Conservation (phyloP, 805 yeast genomes). For the Saturnispora mendoncae region DNA sequence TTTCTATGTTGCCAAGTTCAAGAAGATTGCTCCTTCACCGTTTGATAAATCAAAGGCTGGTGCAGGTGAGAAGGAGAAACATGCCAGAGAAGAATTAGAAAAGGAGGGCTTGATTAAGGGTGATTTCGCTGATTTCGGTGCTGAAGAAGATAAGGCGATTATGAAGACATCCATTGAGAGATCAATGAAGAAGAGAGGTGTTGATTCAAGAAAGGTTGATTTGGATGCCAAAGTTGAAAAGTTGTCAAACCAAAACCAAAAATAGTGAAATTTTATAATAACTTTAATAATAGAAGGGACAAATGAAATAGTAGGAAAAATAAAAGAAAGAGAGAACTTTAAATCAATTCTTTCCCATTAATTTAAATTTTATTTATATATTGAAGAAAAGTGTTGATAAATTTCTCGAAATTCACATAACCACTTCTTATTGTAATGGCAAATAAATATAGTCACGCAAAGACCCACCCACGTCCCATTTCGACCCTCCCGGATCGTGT, state of each 20-base stretch:
- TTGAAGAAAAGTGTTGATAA: background rate
- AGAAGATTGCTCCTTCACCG: constrained; percentile 80
- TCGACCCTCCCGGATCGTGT: constrained; percentile 1
- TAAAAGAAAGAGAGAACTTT: too few relatives aligned
- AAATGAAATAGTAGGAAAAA: background rate
- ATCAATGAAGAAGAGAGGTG: constrained; percentile 59
- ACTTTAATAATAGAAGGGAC: background rate
- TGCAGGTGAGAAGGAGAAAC: constrained; percentile 73
- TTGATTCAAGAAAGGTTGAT: constrained; percentile 46
- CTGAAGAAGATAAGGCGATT: constrained; percentile 63
- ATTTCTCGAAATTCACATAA: background rate
- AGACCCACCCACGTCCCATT: constrained; percentile 8
- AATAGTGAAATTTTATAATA: constrained; percentile 1
- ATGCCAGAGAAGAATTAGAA: constrained; percentile 69
- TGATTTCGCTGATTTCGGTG: constrained; percentile 79
- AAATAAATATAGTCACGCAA: constrained; percentile 6
- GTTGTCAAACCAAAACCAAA: constrained; percentile 7
- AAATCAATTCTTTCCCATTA: too few relatives aligned
- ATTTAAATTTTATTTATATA: too few relatives aligned
- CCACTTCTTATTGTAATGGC: constrained; percentile 4
- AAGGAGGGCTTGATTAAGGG: constrained; percentile 76
- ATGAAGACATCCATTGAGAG: constrained; percentile 62
- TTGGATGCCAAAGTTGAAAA: constrained; percentile 23
- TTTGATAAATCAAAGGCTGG: constrained; percentile 81
- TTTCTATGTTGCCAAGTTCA: constrained; percentile 92